These are phyloP conservation scores for Pseudogymnoascus sp. DNA, from an alignment of 2,329 filamentous ascomycete genomes.

Conservation along the genomic window DNA sequence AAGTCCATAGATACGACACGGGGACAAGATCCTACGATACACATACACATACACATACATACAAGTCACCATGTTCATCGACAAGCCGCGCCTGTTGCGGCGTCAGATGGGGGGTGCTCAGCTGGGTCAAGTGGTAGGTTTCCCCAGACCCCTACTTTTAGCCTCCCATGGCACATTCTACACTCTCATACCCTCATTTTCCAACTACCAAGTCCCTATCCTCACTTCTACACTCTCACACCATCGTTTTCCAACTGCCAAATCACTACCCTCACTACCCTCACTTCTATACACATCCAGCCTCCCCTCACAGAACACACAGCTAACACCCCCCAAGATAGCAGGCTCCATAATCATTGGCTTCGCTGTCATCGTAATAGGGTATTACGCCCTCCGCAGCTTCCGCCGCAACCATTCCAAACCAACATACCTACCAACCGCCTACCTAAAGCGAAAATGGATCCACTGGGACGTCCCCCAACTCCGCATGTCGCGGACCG, in stretches of 20 bases:
- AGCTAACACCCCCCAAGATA: not conserved
- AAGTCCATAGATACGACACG: not conserved
- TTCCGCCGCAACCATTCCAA: constrained; percentile 36
- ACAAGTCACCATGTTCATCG: not conserved
- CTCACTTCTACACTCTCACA: not conserved
- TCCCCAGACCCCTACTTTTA: constrained; percentile 5
- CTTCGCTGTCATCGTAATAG: not conserved
- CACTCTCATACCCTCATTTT: not conserved
- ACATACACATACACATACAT: not conserved
- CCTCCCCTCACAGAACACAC: not conserved
- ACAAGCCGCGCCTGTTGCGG: not conserved
- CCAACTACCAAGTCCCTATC: not conserved
- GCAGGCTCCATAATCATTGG: not conserved
- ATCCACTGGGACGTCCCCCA: constrained; percentile 33
- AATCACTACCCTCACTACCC: not conserved
- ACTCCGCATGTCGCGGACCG: constrained; percentile 13
- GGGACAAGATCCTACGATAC: not conserved
- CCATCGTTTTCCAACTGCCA: not conserved
- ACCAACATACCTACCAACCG: constrained; percentile 43
- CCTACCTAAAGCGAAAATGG: constrained; percentile 36
- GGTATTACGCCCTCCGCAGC: constrained; percentile 22
- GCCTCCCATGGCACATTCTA: not conserved
- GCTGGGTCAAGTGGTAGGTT: not conserved
- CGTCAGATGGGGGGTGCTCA: not conserved
- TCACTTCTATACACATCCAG: not conserved